Percentiles rank a stretch among this genome's conserved stretches.
phyloP scores from a whole-genome alignment of 2,329 filamentous ascomycete species.

The Xylariales sp. region DNA sequence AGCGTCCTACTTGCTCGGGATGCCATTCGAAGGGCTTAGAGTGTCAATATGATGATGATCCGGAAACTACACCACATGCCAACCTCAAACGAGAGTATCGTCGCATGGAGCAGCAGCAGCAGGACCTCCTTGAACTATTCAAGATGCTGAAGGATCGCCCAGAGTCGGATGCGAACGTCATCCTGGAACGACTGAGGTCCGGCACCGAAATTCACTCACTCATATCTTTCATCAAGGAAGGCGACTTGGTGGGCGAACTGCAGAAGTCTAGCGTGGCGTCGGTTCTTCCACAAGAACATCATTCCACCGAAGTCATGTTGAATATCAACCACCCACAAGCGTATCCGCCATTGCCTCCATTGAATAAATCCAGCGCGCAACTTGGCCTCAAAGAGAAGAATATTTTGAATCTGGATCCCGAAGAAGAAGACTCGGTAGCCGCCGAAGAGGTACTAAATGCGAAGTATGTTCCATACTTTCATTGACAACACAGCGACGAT shows the following conservation, averaged over 20 bases:
- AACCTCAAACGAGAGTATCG: slow-evolving; percentile 7
- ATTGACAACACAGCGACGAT: not conserved
- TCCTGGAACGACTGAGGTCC: slow-evolving; percentile 5
- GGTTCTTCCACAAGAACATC: no score
- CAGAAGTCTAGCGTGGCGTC: no score
- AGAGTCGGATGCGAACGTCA: slow-evolving; percentile 5
- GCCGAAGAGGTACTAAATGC: not conserved
- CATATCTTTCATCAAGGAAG: slow-evolving; percentile 4
- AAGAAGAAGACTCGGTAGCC: not conserved
- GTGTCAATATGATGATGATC: slow-evolving; percentile 7
- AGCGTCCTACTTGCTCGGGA: slow-evolving; percentile 1
- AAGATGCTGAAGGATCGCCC: slow-evolving; percentile 7
- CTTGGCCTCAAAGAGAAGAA: slow-evolving; percentile 3
- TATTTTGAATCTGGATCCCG: not conserved
- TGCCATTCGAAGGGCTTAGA: slow-evolving; percentile 1
- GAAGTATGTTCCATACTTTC: not conserved
- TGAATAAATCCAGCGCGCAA: not conserved
- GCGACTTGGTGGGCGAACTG: slow-evolving; percentile 6
- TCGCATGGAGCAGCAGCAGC: slow-evolving; percentile 5
- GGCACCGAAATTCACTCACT: slow-evolving; percentile 1
- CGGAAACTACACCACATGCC: slow-evolving; percentile 6
- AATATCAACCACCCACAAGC: slow-evolving; percentile 1
- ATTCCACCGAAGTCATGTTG: slow-evolving; percentile 1
- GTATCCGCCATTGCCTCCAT: not conserved
- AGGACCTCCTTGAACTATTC: slow-evolving; percentile 5